A percentile compares a stretch with the other conserved stretches of the same genome.
Evolutionary conservation across 2,329 filamentous ascomycete genomes (phyloP).

Genomic region (Madurella fahalii): DNA sequence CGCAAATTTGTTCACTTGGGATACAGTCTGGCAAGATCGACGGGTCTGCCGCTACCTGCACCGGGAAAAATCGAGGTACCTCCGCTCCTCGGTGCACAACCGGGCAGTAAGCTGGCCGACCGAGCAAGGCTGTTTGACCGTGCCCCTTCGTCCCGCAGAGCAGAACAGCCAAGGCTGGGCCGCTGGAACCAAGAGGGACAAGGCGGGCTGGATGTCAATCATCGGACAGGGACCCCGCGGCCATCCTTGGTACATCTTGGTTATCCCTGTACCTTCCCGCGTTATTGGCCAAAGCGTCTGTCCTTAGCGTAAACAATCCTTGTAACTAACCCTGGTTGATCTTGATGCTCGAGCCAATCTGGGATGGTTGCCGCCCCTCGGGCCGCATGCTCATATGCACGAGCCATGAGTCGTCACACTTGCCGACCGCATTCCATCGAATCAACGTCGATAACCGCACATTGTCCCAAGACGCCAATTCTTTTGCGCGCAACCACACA

Average conservation of each 20-base stretch:
- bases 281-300: slow-evolving; percentile 28
- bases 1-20: too few species aligned
- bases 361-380: slow-evolving; percentile 39
- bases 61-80: background rate
- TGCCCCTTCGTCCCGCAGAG: background rate
- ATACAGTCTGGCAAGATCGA: background rate
- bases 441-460: slow-evolving; percentile 28
- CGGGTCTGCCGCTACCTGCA: background rate
- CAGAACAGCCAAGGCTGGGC: background rate
- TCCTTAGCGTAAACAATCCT: slow-evolving; percentile 22
- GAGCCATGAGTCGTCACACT: slow-evolving; percentile 43
- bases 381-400: slow-evolving; percentile 42
- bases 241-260: background rate
- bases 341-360: slow-evolving; percentile 38
- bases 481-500: slow-evolving; percentile 11
- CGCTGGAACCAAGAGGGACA: background rate
- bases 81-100: too few species aligned
- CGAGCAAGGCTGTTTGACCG: background rate
- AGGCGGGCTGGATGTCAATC: background rate
- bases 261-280: slow-evolving; percentile 19
- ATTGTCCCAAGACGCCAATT: slow-evolving; percentile 14
- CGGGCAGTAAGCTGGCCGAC: background rate
- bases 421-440: slow-evolving; percentile 29
- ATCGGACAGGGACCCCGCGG: slow-evolving; percentile 12
- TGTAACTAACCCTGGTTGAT: slow-evolving; percentile 30